Base-by-base conservation (phyloP, 1,139 yeast genomes). In the Blastobotrys malaysiensis region DNA sequence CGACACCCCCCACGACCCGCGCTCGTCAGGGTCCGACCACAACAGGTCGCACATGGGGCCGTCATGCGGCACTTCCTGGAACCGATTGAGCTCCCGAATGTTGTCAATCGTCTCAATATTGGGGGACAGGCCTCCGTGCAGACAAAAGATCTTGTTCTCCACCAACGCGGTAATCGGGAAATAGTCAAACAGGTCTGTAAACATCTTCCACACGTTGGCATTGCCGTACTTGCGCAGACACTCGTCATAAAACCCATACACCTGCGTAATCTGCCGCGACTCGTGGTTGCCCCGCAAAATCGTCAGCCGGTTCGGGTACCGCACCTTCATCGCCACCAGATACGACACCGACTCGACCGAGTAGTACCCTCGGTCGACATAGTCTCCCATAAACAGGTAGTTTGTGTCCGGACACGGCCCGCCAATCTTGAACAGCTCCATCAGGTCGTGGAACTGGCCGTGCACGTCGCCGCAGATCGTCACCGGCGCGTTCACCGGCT, bases 381-480 rank as follows among this genome's bases (percentile, higher is more conserved):
- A 91, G 73, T 91, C 98, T 13, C 95, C 95, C 79, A 87, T 79
- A 67, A 87, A 88, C 60, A 87, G 73, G 69, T 90, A 85, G 75
- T 86, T 83, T 50, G 95, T 80, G 68, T 80, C 83, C 1, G 96
- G 96, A 63, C 93, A 85, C 52, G 88, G 87, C 5, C 98, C 98
- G 6, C 97, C 97, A 63, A 88, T 84, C 54, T 78, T 77, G 73
- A 93, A 91, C 53, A 93, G 76, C 59, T 95, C 96, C 71, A 93
- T 76, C 60, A 93, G 74, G 72, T 93, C 99, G 72, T 95, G 98
- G 60, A 93, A 81, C 72, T 93, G 99, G 14, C 99, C 99, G 69
- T 93, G 99, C 46, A 93, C 93, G 69, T 93, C 98, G 53, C 99
- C 99, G 74, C 99, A 95, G 51, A 93, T 88, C n/a, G 98, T 91